Conservation (phyloP, 192 early-diverging fungal genomes). For the Coemansia sp. region DNA sequence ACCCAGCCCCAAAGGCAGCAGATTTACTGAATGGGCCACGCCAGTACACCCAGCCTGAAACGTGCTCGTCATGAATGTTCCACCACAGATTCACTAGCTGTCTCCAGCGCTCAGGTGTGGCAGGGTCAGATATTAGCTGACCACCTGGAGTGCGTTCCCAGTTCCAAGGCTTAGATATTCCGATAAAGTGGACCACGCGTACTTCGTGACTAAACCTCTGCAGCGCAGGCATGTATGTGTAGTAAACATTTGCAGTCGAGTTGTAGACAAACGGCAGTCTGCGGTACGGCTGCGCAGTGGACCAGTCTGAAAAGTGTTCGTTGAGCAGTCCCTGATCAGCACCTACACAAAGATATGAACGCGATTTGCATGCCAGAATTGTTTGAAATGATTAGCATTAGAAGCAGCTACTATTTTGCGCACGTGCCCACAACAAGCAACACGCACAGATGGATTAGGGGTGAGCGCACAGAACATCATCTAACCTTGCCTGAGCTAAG, state of each 20-base stretch:
- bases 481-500: neutral
- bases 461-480: neutral
- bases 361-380: neutral
- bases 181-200: slow-evolving; percentile 88
- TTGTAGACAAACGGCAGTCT: slow-evolving; percentile 91
- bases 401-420: neutral
- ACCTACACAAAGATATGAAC: slow-evolving; percentile 50
- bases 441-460: slow-evolving; percentile 3
- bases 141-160: slow-evolving; percentile 66
- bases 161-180: slow-evolving; percentile 85
- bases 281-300: slow-evolving; percentile 52
- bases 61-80: slow-evolving; percentile 62
- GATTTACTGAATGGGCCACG: slow-evolving; percentile 39
- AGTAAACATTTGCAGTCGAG: slow-evolving; percentile 47
- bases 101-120: slow-evolving; percentile 47
- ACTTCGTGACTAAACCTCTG: slow-evolving; percentile 69
- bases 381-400: neutral
- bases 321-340: slow-evolving; percentile 96
- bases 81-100: slow-evolving; percentile 70
- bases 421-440: no score
- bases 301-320: slow-evolving; percentile 80
- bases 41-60: slow-evolving; percentile 51
- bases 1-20: slow-evolving; percentile 42
- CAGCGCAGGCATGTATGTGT: slow-evolving; percentile 75
- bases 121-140: slow-evolving; percentile 36